phyloP scores from a whole-genome alignment of 164 flowering plant species.

The Chloranthus sessilifolius region DNA sequence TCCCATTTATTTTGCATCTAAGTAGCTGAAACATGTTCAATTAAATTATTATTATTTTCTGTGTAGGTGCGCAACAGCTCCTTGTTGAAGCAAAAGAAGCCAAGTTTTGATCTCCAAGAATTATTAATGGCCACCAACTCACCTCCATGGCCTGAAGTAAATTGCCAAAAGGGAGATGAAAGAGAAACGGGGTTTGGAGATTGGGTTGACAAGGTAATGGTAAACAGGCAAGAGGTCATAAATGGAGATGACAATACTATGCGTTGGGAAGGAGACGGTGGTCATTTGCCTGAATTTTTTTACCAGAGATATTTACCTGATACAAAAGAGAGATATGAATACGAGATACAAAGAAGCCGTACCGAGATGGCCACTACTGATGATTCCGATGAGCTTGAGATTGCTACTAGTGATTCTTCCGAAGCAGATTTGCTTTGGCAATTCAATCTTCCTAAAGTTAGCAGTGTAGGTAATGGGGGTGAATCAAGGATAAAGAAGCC shows the following conservation, averaged over 20 bases:
- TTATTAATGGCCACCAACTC: conserved; percentile 37
- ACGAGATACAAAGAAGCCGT: conserved; percentile 26
- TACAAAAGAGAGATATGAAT: conserved; percentile 40
- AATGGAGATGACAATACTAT: conserved; percentile 30
- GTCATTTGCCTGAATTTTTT: conserved; percentile 33
- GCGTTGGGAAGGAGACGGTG: conserved; percentile 51
- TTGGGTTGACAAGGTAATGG: conserved; percentile 97
- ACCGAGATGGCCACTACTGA: conserved; percentile 41
- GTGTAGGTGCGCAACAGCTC: conserved; percentile 41
- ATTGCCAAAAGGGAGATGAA: conserved; percentile 45
- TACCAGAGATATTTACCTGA: conserved; percentile 60
- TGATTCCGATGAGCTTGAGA: conserved; percentile 74
- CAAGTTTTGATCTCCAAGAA: conserved; percentile 66
- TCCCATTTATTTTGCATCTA: too few relatives aligned
- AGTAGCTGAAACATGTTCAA: too few relatives aligned
- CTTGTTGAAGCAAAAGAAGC: conserved; percentile 40
- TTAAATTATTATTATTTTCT: background rate
- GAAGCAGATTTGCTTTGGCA: conserved; percentile 87
- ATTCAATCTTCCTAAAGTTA: conserved; percentile 60
- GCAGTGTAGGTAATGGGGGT: conserved; percentile 33
- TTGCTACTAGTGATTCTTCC: conserved; percentile 87
- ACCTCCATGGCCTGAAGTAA: conserved; percentile 61
- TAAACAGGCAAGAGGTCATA: conserved; percentile 66
- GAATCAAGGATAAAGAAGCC: conserved; percentile 49
- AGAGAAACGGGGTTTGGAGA: conserved; percentile 54